Base-by-base conservation (phyloP, 345 rosid species). In the Abelmoschus esculentus region DNA sequence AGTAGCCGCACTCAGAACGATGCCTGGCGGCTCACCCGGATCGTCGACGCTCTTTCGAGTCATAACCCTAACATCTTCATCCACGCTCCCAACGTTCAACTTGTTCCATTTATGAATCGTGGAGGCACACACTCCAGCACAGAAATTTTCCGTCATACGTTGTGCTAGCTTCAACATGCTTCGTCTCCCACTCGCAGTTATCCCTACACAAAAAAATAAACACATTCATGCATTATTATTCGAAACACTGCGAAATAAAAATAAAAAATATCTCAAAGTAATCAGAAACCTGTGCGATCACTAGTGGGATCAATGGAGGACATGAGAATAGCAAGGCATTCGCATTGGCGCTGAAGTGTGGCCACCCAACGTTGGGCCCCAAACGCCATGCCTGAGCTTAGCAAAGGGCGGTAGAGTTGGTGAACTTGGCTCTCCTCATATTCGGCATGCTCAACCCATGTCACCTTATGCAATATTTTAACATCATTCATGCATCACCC, bases 21-120 rank as follows among this genome's bases (percentile, higher is more conserved):
- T 81, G 1, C 99, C 99, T 1, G 93, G 90, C 5, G 99, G 99
- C 87, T 96, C 99, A 3, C 99, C 98, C 0, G 99, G 99, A 74
- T 86, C 86, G 17, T 89, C 85, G 0, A 92, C 86, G 54, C 95
- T 92, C 58, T 87, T 90, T 63, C 98, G 80, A 4, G 98, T 90
- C 97, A 90, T 90, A 0, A 92, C 92, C 80, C 98, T 82, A 1
- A 96, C 92, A 42, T 90, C 96, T 32, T 89, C 97, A 5, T 87
- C 92, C 4, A 90, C 89, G 14, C 85, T 89, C 0, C 92, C 89
- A 0, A 84, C 84, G 55, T 82, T 83, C 3, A 96, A 88, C 71
- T 83, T 92, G 85, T 86, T 89, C 99, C 99, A 92, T 68, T 89
- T 85, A 76, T 92, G 95, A 4, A 86, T 85, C 0, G 96, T 84